phyloP scores from a whole-genome alignment of 108 stramenopile species.

The Skeletonema potamos region DNA sequence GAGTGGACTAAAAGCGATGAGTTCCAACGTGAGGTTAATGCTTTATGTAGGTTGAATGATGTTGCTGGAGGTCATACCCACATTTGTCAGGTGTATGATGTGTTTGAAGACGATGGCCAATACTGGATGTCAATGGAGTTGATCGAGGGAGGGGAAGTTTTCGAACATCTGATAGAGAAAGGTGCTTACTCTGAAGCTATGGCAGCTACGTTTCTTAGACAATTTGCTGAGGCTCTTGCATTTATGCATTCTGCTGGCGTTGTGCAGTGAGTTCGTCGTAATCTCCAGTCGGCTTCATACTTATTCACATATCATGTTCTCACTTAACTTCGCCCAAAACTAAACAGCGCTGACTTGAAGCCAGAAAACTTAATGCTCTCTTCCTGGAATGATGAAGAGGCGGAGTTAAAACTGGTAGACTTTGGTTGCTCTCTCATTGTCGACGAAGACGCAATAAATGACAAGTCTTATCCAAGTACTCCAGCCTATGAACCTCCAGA shows the following conservation, averaged over 20 bases:
- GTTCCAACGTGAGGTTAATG: constrained; percentile 22
- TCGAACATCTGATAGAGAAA: constrained; percentile 24
- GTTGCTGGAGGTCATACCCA: constrained; percentile 12
- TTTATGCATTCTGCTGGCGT: constrained; percentile 21
- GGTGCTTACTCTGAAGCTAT: constrained; percentile 17
- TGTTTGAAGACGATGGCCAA: constrained; percentile 5
- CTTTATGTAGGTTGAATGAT: background rate
- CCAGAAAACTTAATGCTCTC: constrained; percentile 33
- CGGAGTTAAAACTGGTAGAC: constrained; percentile 28
- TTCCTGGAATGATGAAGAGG: constrained; percentile 6
- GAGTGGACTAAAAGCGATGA: background rate
- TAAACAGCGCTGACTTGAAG: constrained; percentile 23
- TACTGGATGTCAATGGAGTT: constrained; percentile 24
- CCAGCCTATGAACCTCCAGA: constrained; percentile 25
- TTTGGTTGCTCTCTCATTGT: constrained; percentile 27
- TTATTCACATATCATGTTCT: background rate
- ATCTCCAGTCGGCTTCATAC: background rate
- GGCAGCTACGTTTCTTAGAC: constrained; percentile 15
- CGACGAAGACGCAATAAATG: background rate
- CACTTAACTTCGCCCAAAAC: background rate
- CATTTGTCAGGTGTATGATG: constrained; percentile 8
- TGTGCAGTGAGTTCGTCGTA: background rate
- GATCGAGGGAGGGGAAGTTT: constrained; percentile 31
- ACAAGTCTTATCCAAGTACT: background rate
- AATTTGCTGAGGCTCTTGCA: constrained; percentile 11